Evolutionary conservation across 495 filamentous ascomycete genomes (phyloP).

Genomic region (Podospora conica): DNA sequence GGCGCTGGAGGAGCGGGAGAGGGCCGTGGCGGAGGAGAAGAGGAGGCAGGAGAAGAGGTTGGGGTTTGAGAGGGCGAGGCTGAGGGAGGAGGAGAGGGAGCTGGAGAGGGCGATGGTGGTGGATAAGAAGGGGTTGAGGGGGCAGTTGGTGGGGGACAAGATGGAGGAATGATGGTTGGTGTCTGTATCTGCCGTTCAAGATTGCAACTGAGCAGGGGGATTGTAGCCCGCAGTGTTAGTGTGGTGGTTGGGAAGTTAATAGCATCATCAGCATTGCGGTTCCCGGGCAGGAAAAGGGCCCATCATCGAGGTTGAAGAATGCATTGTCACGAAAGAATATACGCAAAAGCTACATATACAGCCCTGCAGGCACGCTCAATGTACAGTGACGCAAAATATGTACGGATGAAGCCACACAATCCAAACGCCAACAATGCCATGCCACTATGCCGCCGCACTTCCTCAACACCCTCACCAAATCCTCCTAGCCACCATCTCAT

Average conservation of each 20-base stretch:
- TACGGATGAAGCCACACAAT: not conserved
- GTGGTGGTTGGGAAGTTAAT: too few relatives aligned
- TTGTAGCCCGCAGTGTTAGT: too few relatives aligned
- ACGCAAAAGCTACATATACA: not conserved
- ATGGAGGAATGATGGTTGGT: not conserved
- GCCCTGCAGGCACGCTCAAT: not conserved
- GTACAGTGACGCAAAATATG: not conserved
- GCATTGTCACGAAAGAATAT: not conserved
- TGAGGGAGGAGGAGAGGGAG: constrained; percentile 73
- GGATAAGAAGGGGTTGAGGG: constrained; percentile 62
- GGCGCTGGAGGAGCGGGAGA: constrained; percentile 70
- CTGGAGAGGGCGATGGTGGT: constrained; percentile 73
- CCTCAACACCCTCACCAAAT: constrained; percentile 18
- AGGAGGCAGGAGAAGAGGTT: constrained; percentile 58
- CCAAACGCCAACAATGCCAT: not conserved
- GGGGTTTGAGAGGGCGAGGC: constrained; percentile 55
- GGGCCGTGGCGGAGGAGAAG: constrained; percentile 69
- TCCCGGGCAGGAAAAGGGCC: too few relatives aligned
- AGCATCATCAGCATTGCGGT: too few relatives aligned
- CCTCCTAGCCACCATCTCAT: constrained; percentile 72
- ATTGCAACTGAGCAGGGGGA: too few relatives aligned
- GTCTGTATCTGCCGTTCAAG: too few relatives aligned
- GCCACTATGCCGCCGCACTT: not conserved
- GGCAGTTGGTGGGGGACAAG: constrained; percentile 43
- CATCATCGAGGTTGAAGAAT: not conserved